A percentile compares a stretch with the other conserved stretches of the same genome.
Conservation (phyloP, 148 eudicot species). For the Beta vulgaris region DNA sequence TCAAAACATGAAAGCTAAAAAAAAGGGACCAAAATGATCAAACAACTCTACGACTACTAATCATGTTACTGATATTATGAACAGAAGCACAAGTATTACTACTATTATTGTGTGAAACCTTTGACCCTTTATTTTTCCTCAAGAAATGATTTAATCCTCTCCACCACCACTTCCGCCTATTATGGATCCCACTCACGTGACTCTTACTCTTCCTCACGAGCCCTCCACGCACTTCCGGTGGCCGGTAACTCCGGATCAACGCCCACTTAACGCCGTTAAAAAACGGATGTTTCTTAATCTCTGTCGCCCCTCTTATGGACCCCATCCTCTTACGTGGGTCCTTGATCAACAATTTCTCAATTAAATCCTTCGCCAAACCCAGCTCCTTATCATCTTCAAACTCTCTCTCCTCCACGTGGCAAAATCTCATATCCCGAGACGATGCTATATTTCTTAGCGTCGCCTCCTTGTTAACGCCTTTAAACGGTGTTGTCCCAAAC, state of each 20-base stretch:
- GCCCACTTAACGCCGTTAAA: slow-evolving; percentile 77
- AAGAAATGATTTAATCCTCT: slow-evolving; percentile 37
- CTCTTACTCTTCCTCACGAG: slow-evolving; percentile 43
- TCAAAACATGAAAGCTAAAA: background rate
- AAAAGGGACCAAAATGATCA: background rate
- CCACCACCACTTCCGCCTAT: slow-evolving; percentile 55
- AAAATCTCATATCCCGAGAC: slow-evolving; percentile 34
- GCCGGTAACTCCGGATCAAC: slow-evolving; percentile 58
- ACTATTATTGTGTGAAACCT: slow-evolving; percentile 16
- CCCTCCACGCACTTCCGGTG: slow-evolving; percentile 67
- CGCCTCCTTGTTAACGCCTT: slow-evolving; percentile 59
- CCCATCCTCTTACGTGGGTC: slow-evolving; percentile 66
- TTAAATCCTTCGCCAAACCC: slow-evolving; percentile 48
- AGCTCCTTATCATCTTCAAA: slow-evolving; percentile 24
- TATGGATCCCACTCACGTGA: slow-evolving; percentile 33
- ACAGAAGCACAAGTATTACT: slow-evolving; percentile 5
- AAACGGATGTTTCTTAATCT: slow-evolving; percentile 70
- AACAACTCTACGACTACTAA: background rate
- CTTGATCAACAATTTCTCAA: slow-evolving; percentile 50
- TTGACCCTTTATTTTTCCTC: slow-evolving; percentile 27
- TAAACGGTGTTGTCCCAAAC: slow-evolving; percentile 71
- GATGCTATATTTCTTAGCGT: slow-evolving; percentile 70
- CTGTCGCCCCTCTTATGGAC: slow-evolving; percentile 63
- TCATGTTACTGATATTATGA: background rate
- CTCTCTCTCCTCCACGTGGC: slow-evolving; percentile 17